Base-by-base conservation (phyloP, 495 filamentous ascomycete genomes). In the Durotheca rogersii region DNA sequence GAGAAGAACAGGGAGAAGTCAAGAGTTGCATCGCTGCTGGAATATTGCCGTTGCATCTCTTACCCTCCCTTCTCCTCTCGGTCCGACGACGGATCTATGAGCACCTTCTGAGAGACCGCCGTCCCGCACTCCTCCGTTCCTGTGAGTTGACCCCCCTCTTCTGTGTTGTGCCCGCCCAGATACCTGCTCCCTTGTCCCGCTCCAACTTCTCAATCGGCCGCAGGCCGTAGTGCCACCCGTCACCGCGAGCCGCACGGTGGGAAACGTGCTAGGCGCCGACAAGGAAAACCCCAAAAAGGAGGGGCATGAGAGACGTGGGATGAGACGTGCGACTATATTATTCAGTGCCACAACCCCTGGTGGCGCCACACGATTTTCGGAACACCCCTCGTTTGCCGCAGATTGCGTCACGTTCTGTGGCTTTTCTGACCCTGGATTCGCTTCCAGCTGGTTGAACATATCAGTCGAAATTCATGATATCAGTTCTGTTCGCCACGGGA, bases 1-100 rank as follows among this genome's bases (percentile, higher is more conserved):
- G 37, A 47, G 36, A 51, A 40, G 37, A 40, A 40, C 9, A 27
- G 23, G 23, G n/a, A n/a, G n/a, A 31, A 54, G 35, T 46, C 40
- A 44, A 51, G 42, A 45, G 50, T 48, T 33, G 56, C 62, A 55
- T 25, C 54, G 64, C 42, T 67, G 64, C 64, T 67, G 64, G 46
- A 62, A 67, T 67, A 67, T 65, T 65, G 64, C 64, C 64, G 41
- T 49, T 62, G 61, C 58, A 45, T 46, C 29, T 41, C 45, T 48
- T 48, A 42, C n/a, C 20, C 16, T 27, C n/a, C 48, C 44, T 19
- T 31, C 31, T 47, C 29, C 34, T 21, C 52, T 61, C 46, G 23
- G 32, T 38, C 12, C 15, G 21, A 30, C 36, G 34, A 42, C 36
- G 27, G 10, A 27, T 43, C 21, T 43, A 54, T 59, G 50, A 30